Evolutionary conservation across 2,329 filamentous ascomycete species (phyloP).

Genomic region (Aureobasidium uvarum): DNA sequence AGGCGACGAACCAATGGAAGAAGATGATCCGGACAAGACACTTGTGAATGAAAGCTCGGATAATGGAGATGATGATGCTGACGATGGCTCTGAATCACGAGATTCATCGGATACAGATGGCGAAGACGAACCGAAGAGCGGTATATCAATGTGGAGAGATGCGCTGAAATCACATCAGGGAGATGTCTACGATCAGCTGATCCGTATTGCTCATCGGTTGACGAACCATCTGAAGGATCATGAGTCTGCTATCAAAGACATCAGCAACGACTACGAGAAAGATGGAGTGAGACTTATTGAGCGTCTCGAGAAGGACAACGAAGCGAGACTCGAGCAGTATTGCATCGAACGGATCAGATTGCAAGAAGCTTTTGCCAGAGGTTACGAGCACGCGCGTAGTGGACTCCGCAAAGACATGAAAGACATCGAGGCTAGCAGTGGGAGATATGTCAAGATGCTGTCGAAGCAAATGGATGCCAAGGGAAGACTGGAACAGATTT

Average conservation of each 20-base stretch:
- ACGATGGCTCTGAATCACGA: conserved; percentile 6
- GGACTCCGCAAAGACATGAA: conserved; percentile 1
- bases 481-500: conserved; percentile 4
- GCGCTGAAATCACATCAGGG: conserved; percentile 43
- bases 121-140: conserved; percentile 33
- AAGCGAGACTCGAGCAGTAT: conserved; percentile 39
- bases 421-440: not conserved
- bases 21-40: conserved; percentile 32
- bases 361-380: conserved; percentile 28
- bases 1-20: conserved; percentile 22
- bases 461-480: conserved; percentile 4
- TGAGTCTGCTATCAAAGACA: conserved; percentile 46
- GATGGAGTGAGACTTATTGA: conserved; percentile 48
- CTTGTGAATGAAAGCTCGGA: conserved; percentile 31
- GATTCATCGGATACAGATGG: conserved; percentile 30
- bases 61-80: conserved; percentile 8
- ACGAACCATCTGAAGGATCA: conserved; percentile 49
- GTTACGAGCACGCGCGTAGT: not conserved
- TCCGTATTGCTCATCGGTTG: conserved; percentile 45
- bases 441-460: not conserved
- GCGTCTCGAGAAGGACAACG: conserved; percentile 44
- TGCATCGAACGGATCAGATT: conserved; percentile 33
- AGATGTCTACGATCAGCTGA: conserved; percentile 41
- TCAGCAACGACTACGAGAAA: conserved; percentile 46
- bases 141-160: conserved; percentile 41